Conservation (phyloP, 768 basidiomycete species). For the Mycena haematopus region DNA sequence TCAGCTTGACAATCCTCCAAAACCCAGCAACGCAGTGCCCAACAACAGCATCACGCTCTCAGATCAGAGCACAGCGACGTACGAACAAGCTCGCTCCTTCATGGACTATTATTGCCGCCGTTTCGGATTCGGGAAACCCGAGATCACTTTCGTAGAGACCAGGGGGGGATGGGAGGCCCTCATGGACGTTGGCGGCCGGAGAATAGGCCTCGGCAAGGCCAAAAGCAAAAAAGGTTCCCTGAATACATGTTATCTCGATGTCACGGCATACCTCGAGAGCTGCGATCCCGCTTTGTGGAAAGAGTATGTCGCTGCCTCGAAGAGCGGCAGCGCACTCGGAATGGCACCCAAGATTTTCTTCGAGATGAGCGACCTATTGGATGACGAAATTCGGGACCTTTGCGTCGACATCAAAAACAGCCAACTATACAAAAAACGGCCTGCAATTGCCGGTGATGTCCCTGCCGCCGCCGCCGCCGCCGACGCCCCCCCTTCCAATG, state of each 20-base stretch:
- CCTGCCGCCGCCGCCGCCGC: slow-evolving; percentile 18
- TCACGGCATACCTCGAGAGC: slow-evolving; percentile 82
- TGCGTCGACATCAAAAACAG: slow-evolving; percentile 70
- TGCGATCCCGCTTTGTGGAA: slow-evolving; percentile 87
- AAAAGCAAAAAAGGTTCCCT: slow-evolving; percentile 74
- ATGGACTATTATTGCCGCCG: slow-evolving; percentile 94
- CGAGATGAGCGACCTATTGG: slow-evolving; percentile 64
- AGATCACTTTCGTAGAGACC: slow-evolving; percentile 59
- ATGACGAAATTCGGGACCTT: slow-evolving; percentile 75
- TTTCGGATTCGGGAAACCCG: slow-evolving; percentile 76
- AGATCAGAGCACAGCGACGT: slow-evolving; percentile 67
- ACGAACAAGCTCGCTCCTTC: slow-evolving; percentile 82
- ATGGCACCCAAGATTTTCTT: slow-evolving; percentile 75
- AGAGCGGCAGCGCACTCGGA: slow-evolving; percentile 72
- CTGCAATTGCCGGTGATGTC: slow-evolving; percentile 38
- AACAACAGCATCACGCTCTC: slow-evolving; percentile 47
- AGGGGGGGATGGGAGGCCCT: slow-evolving; percentile 69
- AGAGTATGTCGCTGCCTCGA: slow-evolving; percentile 64
- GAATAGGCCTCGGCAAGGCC: slow-evolving; percentile 82
- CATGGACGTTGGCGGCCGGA: slow-evolving; percentile 77
- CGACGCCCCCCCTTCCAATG: slow-evolving; percentile 1
- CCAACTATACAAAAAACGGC: slow-evolving; percentile 69
- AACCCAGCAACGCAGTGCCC: slow-evolving; percentile 19
- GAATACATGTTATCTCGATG: slow-evolving; percentile 83
- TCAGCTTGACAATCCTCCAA: slow-evolving; percentile 47